phyloP scores from a whole-genome alignment of 108 stramenopile genomes.

The Asterionellopsis glacialis region DNA sequence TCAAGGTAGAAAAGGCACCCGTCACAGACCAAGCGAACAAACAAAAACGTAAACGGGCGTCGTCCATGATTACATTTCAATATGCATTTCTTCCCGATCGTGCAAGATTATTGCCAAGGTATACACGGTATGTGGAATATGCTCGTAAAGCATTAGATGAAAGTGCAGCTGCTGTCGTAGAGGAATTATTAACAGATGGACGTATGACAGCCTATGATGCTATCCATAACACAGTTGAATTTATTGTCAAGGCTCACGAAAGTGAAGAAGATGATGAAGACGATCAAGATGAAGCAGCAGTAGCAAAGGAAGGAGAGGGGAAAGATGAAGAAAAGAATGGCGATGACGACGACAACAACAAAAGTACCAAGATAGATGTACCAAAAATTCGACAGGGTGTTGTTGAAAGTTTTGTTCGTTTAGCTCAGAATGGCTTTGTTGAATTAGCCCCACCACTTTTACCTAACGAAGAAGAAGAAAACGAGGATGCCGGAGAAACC shows the following conservation, averaged over 20 bases:
- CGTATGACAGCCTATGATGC: constrained; percentile 58
- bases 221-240: constrained; percentile 44
- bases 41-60: too few relatives aligned
- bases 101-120: constrained; percentile 53
- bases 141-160: constrained; percentile 45
- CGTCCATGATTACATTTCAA: constrained; percentile 14
- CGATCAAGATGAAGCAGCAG: constrained; percentile 12
- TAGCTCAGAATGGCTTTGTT: constrained; percentile 56
- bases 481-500: constrained; percentile 31
- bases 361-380: too few relatives aligned
- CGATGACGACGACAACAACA: constrained; percentile 11
- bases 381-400: too few relatives aligned
- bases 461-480: constrained; percentile 36
- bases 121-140: constrained; percentile 63
- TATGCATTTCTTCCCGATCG: constrained; percentile 50
- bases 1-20: constrained; percentile 22
- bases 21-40: too few relatives aligned
- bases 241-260: constrained; percentile 5
- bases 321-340: constrained; percentile 1
- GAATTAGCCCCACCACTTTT: constrained; percentile 42
- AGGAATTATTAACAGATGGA: constrained; percentile 54
- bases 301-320: background rate
- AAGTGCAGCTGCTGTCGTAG: constrained; percentile 49
- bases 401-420: constrained; percentile 36
- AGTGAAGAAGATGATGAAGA: constrained; percentile 3